phyloP scores from a whole-genome alignment of 2,329 filamentous ascomycete species.

The Ceratocystis diversiconidia region DNA sequence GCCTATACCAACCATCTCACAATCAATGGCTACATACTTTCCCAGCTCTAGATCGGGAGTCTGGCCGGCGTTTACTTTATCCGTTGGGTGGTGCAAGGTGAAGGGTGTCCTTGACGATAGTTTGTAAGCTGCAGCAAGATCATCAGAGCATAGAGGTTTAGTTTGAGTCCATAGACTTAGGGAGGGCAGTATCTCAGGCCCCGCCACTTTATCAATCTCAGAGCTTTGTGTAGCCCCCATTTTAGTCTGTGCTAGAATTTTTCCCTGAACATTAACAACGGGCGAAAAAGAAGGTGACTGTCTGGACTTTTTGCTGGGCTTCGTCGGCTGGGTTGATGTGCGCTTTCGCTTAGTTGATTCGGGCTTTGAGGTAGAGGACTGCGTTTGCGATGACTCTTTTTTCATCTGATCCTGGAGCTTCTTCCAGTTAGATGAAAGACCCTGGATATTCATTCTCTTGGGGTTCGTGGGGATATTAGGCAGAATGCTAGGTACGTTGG shows the following conservation, averaged over 20 bases:
- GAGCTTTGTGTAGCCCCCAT: conserved; percentile 48
- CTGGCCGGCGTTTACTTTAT: conserved; percentile 49
- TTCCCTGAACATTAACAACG: neutral
- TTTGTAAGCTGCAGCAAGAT: conserved; percentile 48
- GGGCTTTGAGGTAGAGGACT: conserved; percentile 21
- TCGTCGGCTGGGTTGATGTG: conserved; percentile 16
- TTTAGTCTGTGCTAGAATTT: conserved; percentile 22
- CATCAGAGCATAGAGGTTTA: conserved; percentile 45
- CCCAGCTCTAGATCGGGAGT: conserved; percentile 53
- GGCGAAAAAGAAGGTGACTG: conserved; percentile 9
- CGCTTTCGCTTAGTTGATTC: conserved; percentile 25
- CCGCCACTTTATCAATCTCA: conserved; percentile 27
- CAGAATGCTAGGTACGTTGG: neutral
- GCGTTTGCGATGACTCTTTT: conserved; percentile 26
- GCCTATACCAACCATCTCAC: conserved; percentile 92
- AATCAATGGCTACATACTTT: conserved; percentile 87
- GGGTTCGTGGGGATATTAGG: neutral
- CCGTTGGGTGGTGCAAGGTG: conserved; percentile 32
- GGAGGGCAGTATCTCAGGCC: conserved; percentile 31
- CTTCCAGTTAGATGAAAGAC: conserved; percentile 62
- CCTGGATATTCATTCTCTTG: conserved; percentile 21
- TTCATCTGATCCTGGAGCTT: conserved; percentile 52
- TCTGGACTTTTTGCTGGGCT: conserved; percentile 16
- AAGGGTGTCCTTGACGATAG: conserved; percentile 37
- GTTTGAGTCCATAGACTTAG: conserved; percentile 47